These are phyloP conservation scores for Lanmaoa rubissima DNA, from an alignment of 768 basidiomycete species.

Conservation along the genomic window DNA sequence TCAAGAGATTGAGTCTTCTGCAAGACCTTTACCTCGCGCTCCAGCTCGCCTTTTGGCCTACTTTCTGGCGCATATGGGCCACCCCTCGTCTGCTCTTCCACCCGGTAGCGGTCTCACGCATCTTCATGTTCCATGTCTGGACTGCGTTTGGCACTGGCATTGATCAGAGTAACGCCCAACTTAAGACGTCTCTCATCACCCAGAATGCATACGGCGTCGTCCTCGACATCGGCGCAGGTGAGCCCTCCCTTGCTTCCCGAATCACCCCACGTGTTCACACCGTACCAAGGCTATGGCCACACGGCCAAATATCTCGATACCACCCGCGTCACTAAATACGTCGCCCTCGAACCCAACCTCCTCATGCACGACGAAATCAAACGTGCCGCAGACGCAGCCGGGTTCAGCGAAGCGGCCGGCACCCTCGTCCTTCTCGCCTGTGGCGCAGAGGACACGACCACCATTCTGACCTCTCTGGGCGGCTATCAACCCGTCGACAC, in stretches of 20 bases:
- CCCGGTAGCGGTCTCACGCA: slow-evolving; percentile 44
- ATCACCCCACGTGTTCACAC: not conserved
- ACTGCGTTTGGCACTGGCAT: slow-evolving; percentile 42
- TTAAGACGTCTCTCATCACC: slow-evolving; percentile 51
- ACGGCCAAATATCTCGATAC: slow-evolving; percentile 58
- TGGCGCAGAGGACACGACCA: slow-evolving; percentile 57
- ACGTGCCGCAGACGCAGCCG: slow-evolving; percentile 44
- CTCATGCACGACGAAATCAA: slow-evolving; percentile 62
- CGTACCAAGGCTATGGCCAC: slow-evolving; percentile 58
- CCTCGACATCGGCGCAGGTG: slow-evolving; percentile 69
- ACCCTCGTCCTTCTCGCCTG: slow-evolving; percentile 57
- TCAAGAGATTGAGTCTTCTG: slow-evolving; percentile 36
- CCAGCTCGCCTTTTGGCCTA: slow-evolving; percentile 41
- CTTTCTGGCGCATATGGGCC: slow-evolving; percentile 39
- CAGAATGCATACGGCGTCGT: slow-evolving; percentile 57
- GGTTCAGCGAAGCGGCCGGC: slow-evolving; percentile 52
- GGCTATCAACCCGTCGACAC: slow-evolving; percentile 49
- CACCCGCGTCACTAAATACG: slow-evolving; percentile 54
- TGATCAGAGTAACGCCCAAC: slow-evolving; percentile 40
- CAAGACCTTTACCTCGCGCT: slow-evolving; percentile 43
- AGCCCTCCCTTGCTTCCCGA: not conserved
- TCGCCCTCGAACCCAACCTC: slow-evolving; percentile 70
- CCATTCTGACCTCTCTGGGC: slow-evolving; percentile 45
- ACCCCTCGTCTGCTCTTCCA: slow-evolving; percentile 46
- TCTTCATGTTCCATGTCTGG: slow-evolving; percentile 65